Evolutionary conservation across 1,284 basidiomycete species (phyloP).

Genomic region (Puccinia novopanici): DNA sequence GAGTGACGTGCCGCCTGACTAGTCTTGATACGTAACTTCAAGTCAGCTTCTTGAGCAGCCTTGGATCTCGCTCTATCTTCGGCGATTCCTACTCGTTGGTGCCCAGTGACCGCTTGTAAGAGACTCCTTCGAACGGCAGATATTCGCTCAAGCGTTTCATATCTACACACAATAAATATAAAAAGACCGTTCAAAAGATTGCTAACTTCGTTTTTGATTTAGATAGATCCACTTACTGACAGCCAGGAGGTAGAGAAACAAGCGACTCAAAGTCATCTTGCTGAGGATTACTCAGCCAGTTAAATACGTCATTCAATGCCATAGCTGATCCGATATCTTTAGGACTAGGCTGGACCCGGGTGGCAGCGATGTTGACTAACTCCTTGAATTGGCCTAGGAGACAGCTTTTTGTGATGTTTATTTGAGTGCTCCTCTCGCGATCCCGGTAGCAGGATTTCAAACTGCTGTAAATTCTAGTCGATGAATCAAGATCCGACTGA

Average conservation of each 20-base stretch:
- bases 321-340: slow-evolving; percentile 52
- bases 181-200: background rate
- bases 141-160: slow-evolving; percentile 73
- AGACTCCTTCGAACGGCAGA: slow-evolving; percentile 80
- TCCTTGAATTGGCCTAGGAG: slow-evolving; percentile 68
- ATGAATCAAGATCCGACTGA: slow-evolving; percentile 60
- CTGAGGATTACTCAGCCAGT: slow-evolving; percentile 15
- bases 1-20: slow-evolving; percentile 74
- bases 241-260: slow-evolving; percentile 63
- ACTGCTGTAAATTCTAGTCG: slow-evolving; percentile 73
- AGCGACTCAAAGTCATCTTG: slow-evolving; percentile 31
- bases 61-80: slow-evolving; percentile 66
- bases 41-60: slow-evolving; percentile 69
- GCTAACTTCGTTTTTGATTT: slow-evolving; percentile 51
- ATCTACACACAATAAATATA: slow-evolving; percentile 64
- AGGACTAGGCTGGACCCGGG: slow-evolving; percentile 52
- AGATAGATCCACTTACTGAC: slow-evolving; percentile 66
- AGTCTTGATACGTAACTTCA: slow-evolving; percentile 70
- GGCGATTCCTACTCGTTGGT: slow-evolving; percentile 74
- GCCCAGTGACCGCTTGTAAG: slow-evolving; percentile 69
- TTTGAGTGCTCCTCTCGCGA: slow-evolving; percentile 65
- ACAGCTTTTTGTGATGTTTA: slow-evolving; percentile 64
- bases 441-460: slow-evolving; percentile 76
- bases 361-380: slow-evolving; percentile 66
- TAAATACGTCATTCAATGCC: slow-evolving; percentile 29